Base-by-base conservation (phyloP, 306 rosid species). In the Citrullus amarus region DNA sequence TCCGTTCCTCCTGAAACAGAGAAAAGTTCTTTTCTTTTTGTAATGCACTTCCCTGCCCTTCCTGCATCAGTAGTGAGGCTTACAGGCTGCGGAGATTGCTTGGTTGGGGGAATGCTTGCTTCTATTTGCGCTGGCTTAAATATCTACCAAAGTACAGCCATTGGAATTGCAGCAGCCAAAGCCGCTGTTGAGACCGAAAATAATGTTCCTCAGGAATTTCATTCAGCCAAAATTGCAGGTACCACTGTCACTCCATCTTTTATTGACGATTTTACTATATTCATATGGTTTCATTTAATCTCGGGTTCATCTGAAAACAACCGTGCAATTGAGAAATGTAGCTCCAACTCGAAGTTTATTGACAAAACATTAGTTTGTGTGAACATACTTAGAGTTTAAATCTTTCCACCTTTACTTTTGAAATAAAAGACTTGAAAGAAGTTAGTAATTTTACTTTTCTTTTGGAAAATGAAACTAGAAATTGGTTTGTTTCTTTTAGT, bases 81-180 rank as follows among this genome's bases (percentile, higher is more conserved):
- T 66, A 89, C 92, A 0, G 96, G 97, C 28, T 96, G 96, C 6
- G 98, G 98, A 61, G 98, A 94, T 89, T 92, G 98, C 87, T 87
- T 94, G 82, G 97, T 92, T 67, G 98, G 98, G 10, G 97, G 95
- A 70, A 82, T 80, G 25, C 83, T 94, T 67, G 41, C 91, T 22
- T 92, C 98, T 30, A 56, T 89, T 59, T 94, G 95, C 85, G 87
- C 87, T 13, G 97, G 97, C 80, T 89, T 92, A 76, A 87, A 92
- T 88, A 80, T 92, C 50, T 85, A 92, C 86, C 95, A 87, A 82
- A 86, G 98, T 55, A 81, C 90, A 63, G 93, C 95, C 9, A 93
- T 94, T 65, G 98, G 98, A 62, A 89, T 91, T 83, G 93, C 96
- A 11, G 93, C 79, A 75, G 90, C 98, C 81, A 94, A 89, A 89